These are phyloP conservation scores for Pyrenochaeta sp. DNA, from an alignment of 2,329 filamentous ascomycete species.

Conservation along the genomic window DNA sequence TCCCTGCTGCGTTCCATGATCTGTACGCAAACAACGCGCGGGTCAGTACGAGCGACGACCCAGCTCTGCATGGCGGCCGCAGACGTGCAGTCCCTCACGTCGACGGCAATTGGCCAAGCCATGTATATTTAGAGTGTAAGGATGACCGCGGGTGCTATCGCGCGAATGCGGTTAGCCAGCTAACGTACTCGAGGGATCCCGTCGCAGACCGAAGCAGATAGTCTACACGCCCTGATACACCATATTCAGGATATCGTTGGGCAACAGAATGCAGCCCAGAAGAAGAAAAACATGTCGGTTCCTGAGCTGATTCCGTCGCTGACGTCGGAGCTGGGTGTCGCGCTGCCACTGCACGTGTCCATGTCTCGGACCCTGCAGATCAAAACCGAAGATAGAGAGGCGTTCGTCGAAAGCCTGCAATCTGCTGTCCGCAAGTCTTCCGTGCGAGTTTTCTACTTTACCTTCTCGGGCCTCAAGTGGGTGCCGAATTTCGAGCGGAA, in stretches of 20 bases:
- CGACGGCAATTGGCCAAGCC: conserved; percentile 89
- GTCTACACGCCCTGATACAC: conserved; percentile 38
- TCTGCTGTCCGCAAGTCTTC: conserved; percentile 52
- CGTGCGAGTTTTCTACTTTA: conserved; percentile 60
- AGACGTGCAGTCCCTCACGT: conserved; percentile 84
- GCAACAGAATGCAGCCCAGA: conserved; percentile 24
- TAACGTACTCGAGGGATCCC: conserved; percentile 49
- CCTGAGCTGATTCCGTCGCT: conserved; percentile 71
- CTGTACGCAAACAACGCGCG: conserved; percentile 86
- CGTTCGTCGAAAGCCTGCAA: conserved; percentile 67
- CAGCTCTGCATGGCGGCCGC: conserved; percentile 82
- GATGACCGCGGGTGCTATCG: conserved; percentile 21
- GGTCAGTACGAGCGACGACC: conserved; percentile 80
- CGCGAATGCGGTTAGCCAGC: conserved; percentile 23
- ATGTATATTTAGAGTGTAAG: conserved; percentile 92
- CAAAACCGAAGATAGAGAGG: conserved; percentile 72
- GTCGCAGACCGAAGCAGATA: conserved; percentile 40
- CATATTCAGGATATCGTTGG: conserved; percentile 28
- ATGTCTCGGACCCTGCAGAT: conserved; percentile 84
- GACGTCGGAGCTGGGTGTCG: conserved; percentile 77
- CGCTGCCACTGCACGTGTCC: conserved; percentile 87
- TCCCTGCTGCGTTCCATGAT: conserved; percentile 84
- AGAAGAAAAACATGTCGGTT: conserved; percentile 32
- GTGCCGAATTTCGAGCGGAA: conserved; percentile 71
- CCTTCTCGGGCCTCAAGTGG: conserved; percentile 64